Evolutionary conservation across 371 early-diverging fungal species (phyloP), one percentile per base, ranked within the genome.

Genomic region (Rhizopus stolonifer): DNA sequence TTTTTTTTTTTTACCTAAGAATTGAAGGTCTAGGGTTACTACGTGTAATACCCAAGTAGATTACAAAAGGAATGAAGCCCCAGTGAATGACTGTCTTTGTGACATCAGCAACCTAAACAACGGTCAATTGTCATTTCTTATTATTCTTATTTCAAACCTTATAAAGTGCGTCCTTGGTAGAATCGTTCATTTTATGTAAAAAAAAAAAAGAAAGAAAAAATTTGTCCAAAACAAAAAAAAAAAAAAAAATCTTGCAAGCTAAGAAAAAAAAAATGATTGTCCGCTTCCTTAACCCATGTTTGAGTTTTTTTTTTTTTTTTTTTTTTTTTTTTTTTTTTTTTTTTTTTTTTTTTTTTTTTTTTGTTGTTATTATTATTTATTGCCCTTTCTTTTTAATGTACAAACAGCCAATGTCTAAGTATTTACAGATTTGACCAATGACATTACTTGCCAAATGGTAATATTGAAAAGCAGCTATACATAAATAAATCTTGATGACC

Each of bases 351-450:
- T n/a, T n/a, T n/a, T n/a, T n/a, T n/a, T n/a, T n/a, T n/a, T n/a
- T n/a, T n/a, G n/a, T n/a, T n/a, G n/a, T n/a, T n/a, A n/a, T n/a
- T n/a, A n/a, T n/a, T 23, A 23, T 4, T 22, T 34, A 29, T 29
- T 29, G 9, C 11, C 2, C 11, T 2, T 42, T 42, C 32, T 63
- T 80, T 77, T 88, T 88, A 68, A 93, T 93, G 25, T 84, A 74
- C 26, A 94, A 73, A 58, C 95, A 94, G 61, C 87, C 80, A 66
- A 94, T 95, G 54, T 88, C 86, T 48, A 94, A 80, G 65, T 85
- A 86, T 43, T 72, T 70, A 74, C 94, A 94, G 49, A 95, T 88
- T 50, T 88, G 84, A 54, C 84, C 74, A 62, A 95, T 88, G 52
- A 95, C 90, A 38, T 69, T 63, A 11, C 76, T 59, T 3, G 86